phyloP scores from a whole-genome alignment of 345 rosid species.

The Populus davidiana region DNA sequence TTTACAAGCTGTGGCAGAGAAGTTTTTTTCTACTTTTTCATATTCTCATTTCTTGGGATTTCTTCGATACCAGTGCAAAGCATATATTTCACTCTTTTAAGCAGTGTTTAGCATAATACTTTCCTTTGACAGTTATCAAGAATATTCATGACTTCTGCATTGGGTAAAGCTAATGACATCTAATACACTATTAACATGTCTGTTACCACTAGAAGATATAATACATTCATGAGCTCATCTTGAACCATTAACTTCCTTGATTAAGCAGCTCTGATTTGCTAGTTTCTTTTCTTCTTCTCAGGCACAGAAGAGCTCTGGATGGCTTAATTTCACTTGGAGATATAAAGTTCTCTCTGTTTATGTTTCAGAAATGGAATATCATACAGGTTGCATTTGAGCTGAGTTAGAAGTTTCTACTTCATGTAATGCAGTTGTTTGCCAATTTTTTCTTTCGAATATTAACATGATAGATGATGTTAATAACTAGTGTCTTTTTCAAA shows the following conservation, averaged over 20 bases:
- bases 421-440: too few relatives aligned
- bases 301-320: neutral
- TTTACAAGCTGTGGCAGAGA: slow-evolving; percentile 50
- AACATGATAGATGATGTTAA: neutral
- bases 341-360: too few relatives aligned
- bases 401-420: neutral
- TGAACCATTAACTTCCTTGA: neutral
- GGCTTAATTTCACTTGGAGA: neutral
- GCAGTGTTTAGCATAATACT: slow-evolving; percentile 21
- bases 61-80: slow-evolving; percentile 62
- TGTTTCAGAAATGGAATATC: neutral
- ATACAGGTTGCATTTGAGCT: neutral
- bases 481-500: neutral
- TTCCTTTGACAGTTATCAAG: slow-evolving; percentile 39
- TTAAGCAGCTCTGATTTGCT: neutral
- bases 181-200: neutral
- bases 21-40: slow-evolving; percentile 46
- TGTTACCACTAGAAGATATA: neutral
- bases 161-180: slow-evolving; percentile 12
- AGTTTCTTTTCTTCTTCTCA: neutral
- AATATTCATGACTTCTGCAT: slow-evolving; percentile 34
- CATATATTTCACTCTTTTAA: slow-evolving; percentile 32
- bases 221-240: neutral
- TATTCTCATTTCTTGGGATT: slow-evolving; percentile 34
- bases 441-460: too few relatives aligned